Percentiles rank a stretch among this genome's conserved stretches.
phyloP scores from a whole-genome alignment of 768 basidiomycete genomes.

The Pleurotus giganteus region DNA sequence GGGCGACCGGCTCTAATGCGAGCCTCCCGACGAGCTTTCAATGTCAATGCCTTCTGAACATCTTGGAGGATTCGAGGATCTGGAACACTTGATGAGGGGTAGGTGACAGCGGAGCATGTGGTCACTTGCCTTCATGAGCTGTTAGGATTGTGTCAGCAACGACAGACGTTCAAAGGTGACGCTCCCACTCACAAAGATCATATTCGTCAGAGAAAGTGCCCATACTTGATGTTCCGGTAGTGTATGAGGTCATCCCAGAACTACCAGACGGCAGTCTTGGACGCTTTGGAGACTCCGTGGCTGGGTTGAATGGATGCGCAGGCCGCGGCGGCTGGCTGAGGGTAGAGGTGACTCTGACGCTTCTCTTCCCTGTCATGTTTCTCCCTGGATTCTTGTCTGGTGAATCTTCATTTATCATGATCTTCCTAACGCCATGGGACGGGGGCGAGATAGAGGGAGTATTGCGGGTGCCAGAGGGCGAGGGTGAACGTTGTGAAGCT shows the following conservation, averaged over 20 bases:
- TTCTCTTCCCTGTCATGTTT: neutral
- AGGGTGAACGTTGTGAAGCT: neutral
- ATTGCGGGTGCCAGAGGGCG: neutral
- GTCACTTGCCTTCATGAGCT: slow-evolving; percentile 73
- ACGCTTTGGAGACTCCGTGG: neutral
- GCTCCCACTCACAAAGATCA: slow-evolving; percentile 59
- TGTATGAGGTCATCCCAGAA: slow-evolving; percentile 3
- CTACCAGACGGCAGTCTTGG: slow-evolving; percentile 3
- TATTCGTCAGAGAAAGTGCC: slow-evolving; percentile 71
- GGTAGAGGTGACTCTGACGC: neutral
- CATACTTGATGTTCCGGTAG: slow-evolving; percentile 16
- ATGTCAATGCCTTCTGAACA: slow-evolving; percentile 69
- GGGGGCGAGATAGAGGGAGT: neutral
- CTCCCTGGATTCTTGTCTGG: neutral
- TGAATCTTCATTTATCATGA: neutral
- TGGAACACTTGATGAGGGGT: slow-evolving; percentile 25
- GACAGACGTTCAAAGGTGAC: neutral
- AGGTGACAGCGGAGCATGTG: neutral
- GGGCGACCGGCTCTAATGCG: slow-evolving; percentile 37
- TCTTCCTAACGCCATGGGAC: slow-evolving; percentile 1
- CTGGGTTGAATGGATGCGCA: neutral
- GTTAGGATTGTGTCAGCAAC: neutral
- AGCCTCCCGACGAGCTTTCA: slow-evolving; percentile 75
- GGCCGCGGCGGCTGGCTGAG: slow-evolving; percentile 1
- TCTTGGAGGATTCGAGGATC: slow-evolving; percentile 82